phyloP scores from a whole-genome alignment of 805 yeast genomes.

The Millerozyma miso region DNA sequence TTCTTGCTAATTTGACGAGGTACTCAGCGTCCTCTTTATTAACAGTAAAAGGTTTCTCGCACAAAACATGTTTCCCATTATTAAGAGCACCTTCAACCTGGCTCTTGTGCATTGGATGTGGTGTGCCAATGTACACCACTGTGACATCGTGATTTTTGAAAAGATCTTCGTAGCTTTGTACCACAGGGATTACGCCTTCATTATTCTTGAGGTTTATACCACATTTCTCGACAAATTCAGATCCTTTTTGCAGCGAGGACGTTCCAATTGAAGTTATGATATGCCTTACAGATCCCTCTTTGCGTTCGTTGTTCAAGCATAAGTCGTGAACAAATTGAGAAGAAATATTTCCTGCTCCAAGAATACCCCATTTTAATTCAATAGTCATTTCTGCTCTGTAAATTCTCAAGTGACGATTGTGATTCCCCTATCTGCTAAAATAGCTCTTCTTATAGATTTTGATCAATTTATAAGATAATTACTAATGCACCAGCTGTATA shows the following conservation, averaged over 20 bases:
- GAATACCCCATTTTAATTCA: conserved; percentile 42
- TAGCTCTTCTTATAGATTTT: too few species aligned
- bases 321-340: conserved; percentile 40
- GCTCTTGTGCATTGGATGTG: conserved; percentile 49
- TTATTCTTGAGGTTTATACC: conserved; percentile 15
- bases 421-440: too few species aligned
- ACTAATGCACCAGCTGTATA: too few species aligned
- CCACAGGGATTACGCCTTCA: conserved; percentile 21
- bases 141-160: conserved; percentile 41
- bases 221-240: conserved; percentile 22
- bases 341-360: conserved; percentile 50
- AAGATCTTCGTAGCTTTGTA: conserved; percentile 40
- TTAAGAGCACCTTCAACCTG: conserved; percentile 40
- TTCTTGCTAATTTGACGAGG: conserved; percentile 40
- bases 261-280: conserved; percentile 37
- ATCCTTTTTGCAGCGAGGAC: conserved; percentile 32
- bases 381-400: conserved; percentile 1
- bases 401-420: too few species aligned
- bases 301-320: conserved; percentile 21
- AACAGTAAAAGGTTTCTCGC: conserved; percentile 54
- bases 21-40: conserved; percentile 42
- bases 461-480: too few species aligned
- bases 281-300: conserved; percentile 23
- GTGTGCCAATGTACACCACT: conserved; percentile 52
- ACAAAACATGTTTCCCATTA: conserved; percentile 46